Base-by-base conservation (phyloP, 208 protist genomes). In the Phytomonas serpens region DNA sequence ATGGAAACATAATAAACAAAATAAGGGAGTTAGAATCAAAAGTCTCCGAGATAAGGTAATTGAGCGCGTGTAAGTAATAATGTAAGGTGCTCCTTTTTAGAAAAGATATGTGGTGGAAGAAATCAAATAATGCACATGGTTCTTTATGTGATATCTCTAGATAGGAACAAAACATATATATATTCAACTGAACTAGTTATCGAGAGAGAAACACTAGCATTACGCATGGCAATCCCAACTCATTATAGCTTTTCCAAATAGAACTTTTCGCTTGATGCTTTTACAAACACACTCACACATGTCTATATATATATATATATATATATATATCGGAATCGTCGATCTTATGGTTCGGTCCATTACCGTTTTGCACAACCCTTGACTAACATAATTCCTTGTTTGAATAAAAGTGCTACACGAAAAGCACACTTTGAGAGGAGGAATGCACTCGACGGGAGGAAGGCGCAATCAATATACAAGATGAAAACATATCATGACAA, bases 291-390 rank as follows among this genome's bases (percentile, higher is more conserved):
- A 14, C 32, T 13, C 31, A 64, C 32, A 36, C 32, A 64, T 10
- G 11, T 10, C 4, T 11, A 64, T 10, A 64, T 64, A 37, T 32
- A 32, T 64, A 37, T 64, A 65, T 65, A 65, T 65, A 65, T 65
- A 65, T 65, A 65, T 65, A 11, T 13, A 65, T 65, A 65, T 65
- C 9, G 6, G 6, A 42, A 65, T 19, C 1, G 16, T 19, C 34
- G 32, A 3, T 19, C 9, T 65, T 19, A 42, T 19, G 9, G 34
- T 34, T 42, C 14, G 34, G 62, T 42, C 1, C 62, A 34, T 42
- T 38, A 19, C 1, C 9, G 9, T 19, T 47, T 19, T 3, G 16
- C 40, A 16, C 16, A 11, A 47, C 40, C 40, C 16, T 10, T 3
- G 9, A 19, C 40, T 47, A 11, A 47, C 40, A 47, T 47, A 19